Evolutionary conservation across 345 rosid species (phyloP).

Genomic region (Lumnitzera littorea): DNA sequence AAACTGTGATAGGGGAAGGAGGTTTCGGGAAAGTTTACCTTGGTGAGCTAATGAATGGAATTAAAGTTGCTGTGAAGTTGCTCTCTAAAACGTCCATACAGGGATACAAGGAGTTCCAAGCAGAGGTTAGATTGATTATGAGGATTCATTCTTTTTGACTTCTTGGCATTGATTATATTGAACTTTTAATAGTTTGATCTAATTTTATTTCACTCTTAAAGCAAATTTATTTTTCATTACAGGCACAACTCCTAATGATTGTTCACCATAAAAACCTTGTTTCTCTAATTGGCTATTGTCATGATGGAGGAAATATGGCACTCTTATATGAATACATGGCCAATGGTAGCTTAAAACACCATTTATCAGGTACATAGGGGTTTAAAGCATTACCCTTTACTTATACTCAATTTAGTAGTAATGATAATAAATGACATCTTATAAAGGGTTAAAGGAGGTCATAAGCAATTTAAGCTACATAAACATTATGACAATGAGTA

Average conservation of each 20-base stretch:
- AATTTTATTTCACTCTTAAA: neutral
- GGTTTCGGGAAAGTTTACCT: conserved; percentile 45
- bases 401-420: neutral
- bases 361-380: conserved; percentile 23
- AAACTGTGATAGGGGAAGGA: conserved; percentile 35
- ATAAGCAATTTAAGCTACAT: too few relatives aligned
- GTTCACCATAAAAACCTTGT: conserved; percentile 36
- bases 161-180: neutral
- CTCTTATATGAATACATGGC: conserved; percentile 42
- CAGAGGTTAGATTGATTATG: conserved; percentile 25
- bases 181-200: neutral
- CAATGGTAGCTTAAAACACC: conserved; percentile 23
- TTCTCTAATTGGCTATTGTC: conserved; percentile 38
- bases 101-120: conserved; percentile 32
- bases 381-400: neutral
- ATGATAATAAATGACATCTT: neutral
- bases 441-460: neutral
- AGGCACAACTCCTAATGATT: conserved; percentile 34
- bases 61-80: conserved; percentile 48
- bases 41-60: conserved; percentile 24
- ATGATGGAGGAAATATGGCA: conserved; percentile 31
- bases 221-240: neutral
- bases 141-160: neutral
- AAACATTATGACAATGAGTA: too few relatives aligned
- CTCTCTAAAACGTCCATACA: conserved; percentile 32